A percentile compares a stretch with the other conserved stretches of the same genome.
phyloP scores from a whole-genome alignment of 2,329 filamentous ascomycete species.

The Penicillium janthinellum region DNA sequence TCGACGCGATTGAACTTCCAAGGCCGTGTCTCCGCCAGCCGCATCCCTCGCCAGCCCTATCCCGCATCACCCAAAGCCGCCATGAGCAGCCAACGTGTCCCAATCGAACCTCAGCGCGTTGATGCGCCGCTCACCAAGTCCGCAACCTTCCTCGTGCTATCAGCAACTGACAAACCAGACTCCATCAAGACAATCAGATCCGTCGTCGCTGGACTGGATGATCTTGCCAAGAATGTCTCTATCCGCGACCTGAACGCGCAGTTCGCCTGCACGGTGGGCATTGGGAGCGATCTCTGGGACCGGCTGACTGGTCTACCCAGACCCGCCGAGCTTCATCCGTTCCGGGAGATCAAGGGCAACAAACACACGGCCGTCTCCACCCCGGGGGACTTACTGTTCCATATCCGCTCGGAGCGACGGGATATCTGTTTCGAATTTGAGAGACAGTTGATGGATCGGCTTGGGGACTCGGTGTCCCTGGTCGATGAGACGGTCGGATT shows the following conservation, averaged over 20 bases:
- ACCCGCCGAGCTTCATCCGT: constrained; percentile 56
- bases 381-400: constrained; percentile 60
- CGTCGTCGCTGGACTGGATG: constrained; percentile 47
- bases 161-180: constrained; percentile 38
- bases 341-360: constrained; percentile 50
- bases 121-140: constrained; percentile 55
- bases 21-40: neutral
- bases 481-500: constrained; percentile 60
- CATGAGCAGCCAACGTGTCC: constrained; percentile 27
- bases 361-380: constrained; percentile 58
- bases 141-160: constrained; percentile 58
- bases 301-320: constrained; percentile 47
- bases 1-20: neutral
- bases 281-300: constrained; percentile 58
- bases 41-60: neutral
- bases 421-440: constrained; percentile 63
- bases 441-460: constrained; percentile 53
- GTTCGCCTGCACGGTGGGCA: constrained; percentile 58
- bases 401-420: constrained; percentile 59
- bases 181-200: constrained; percentile 49
- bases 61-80: constrained; percentile 1
- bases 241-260: constrained; percentile 51
- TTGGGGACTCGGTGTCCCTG: constrained; percentile 52
- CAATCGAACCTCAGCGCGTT: constrained; percentile 49
- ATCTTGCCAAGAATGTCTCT: constrained; percentile 56